phyloP scores from a whole-genome alignment of 2,329 filamentous ascomycete genomes.

The Xylariales sp. region DNA sequence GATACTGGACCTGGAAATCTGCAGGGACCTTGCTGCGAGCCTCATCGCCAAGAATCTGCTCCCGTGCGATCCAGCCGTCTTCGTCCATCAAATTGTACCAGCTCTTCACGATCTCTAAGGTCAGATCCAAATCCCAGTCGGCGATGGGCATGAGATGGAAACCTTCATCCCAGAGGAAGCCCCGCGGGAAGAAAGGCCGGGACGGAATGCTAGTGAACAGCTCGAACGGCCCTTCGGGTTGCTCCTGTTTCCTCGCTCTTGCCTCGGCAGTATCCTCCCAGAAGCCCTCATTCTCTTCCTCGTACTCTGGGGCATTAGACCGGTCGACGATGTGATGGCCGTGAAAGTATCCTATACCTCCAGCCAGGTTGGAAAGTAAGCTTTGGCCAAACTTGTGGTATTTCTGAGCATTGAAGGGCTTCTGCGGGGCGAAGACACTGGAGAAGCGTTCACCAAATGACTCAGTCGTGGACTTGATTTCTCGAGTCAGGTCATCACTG shows the following conservation, averaged over 20 bases:
- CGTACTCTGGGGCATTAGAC: slow-evolving; percentile 87
- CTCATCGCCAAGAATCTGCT: slow-evolving; percentile 89
- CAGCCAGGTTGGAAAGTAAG: slow-evolving; percentile 90
- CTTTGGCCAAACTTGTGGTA: slow-evolving; percentile 79
- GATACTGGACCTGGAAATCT: slow-evolving; percentile 94
- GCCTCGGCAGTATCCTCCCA: slow-evolving; percentile 89
- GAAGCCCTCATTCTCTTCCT: slow-evolving; percentile 92
- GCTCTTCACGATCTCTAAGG: slow-evolving; percentile 81
- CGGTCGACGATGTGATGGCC: slow-evolving; percentile 85
- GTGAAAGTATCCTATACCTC: slow-evolving; percentile 93
- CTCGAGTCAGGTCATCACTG: slow-evolving; percentile 61
- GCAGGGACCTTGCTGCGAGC: slow-evolving; percentile 89
- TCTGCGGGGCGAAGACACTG: slow-evolving; percentile 65
- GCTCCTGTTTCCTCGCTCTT: slow-evolving; percentile 61
- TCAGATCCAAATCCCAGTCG: slow-evolving; percentile 90
- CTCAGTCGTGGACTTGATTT: slow-evolving; percentile 61
- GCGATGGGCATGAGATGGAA: slow-evolving; percentile 89
- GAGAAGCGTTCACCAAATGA: slow-evolving; percentile 73
- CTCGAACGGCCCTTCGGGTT: slow-evolving; percentile 76
- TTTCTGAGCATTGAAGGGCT: slow-evolving; percentile 69
- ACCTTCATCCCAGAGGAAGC: slow-evolving; percentile 97
- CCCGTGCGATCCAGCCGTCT: slow-evolving; percentile 94
- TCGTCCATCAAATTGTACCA: slow-evolving; percentile 97
- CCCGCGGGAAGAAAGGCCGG: slow-evolving; percentile 90
- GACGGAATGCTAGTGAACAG: slow-evolving; percentile 91